Base-by-base conservation (phyloP, 225 moss, liverwort and hornwort species). In the Bryoerythrophyllum caledonicum region DNA sequence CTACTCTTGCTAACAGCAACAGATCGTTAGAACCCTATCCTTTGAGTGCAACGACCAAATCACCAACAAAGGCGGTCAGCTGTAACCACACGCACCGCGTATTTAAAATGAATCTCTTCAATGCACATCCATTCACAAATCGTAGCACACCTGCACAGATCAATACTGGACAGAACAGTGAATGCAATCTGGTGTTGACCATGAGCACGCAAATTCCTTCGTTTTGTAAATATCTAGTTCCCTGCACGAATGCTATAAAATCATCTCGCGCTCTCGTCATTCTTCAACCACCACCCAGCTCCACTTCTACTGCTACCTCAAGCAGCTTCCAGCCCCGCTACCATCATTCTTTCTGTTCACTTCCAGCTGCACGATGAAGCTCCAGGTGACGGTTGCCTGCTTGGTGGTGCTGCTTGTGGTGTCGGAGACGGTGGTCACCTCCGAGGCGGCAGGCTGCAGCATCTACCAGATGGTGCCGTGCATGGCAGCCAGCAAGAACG, bases 301-400 rank as follows among this genome's bases (percentile, higher is more conserved):
- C 30, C 51, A n/a, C 19, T 28, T 30, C 12, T 20, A 20, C 49
- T 30, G 20, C 49, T 28, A 4, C 28, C 67, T 30, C 48, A 9
- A 0, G 20, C 40, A 13, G 3, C 64, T 7, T 38, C 1, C 38
- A 38, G n/a, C 38, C n/a, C 64, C 5, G 3, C 38, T 63, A n/a
- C 19, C 63, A 21, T 5, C 4, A 4, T 0, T 21, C 37, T 23
- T 23, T 24, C 38, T 7, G 3, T 3, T 14, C 1, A 7, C 20
- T 40, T 2, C 23, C 13, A 23, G 2, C 71, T 17, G 0, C 72
- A 64, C 55, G 23, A 59, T 76, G 81, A 72, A 76, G 63, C 16
- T 24, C 43, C 68, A 44, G 10, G n/a, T 65, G 0, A 13, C 61
- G 5, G 32, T 32, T 32, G 32, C 32, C 3, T 32, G 32, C 32